Base-by-base conservation (phyloP, 148 eudicot species). In the Pouteria glomerata region DNA sequence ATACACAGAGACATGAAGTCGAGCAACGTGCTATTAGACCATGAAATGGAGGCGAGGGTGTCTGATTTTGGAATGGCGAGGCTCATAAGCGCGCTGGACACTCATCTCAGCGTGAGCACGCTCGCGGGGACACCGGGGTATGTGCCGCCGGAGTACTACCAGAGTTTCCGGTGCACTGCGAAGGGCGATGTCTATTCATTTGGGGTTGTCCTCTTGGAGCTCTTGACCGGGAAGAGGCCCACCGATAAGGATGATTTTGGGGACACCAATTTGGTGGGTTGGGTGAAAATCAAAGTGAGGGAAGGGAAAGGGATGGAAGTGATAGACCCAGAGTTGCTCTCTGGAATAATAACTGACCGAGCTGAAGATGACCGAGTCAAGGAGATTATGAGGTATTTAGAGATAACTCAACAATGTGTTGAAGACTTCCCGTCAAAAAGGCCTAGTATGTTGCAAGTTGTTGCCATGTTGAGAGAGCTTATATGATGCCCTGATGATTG, bases 51-150 rank as follows among this genome's bases (percentile, higher is more conserved):
- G 29, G 91, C 99, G 2, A 66, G 97, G 33, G 96, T 95, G 3
- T 92, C 99, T 0, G 99, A 95, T 66, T 95, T 95, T 39, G 99
- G 99, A 4, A 92, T 95, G 99, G 99, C 99, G 27, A 85, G 97
- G 78, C 88, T 95, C 12, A 95, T 95, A 30, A 95, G 96, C 70
- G 98, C 98, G 1, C 86, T 95, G 0, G 98, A 95, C 73, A 95
- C 98, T 24, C 98, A 95, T 73, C 74, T 95, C 12, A 95, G 98
- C 56, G 98, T 95, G 34, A 95, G 98, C 82, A 88, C 98, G 15
- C 80, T 95, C 15, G 98, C 98, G 0, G 98, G 98, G 4, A 95
- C 98, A 6, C 98, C 98, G 1, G 98, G 98, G 7, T 95, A 95
- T 35, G 98, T 95, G 1, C 98, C 98, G 2, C 98, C 98, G 0